phyloP scores from a whole-genome alignment of 78 protist species.

The Ministeria vibrans region DNA sequence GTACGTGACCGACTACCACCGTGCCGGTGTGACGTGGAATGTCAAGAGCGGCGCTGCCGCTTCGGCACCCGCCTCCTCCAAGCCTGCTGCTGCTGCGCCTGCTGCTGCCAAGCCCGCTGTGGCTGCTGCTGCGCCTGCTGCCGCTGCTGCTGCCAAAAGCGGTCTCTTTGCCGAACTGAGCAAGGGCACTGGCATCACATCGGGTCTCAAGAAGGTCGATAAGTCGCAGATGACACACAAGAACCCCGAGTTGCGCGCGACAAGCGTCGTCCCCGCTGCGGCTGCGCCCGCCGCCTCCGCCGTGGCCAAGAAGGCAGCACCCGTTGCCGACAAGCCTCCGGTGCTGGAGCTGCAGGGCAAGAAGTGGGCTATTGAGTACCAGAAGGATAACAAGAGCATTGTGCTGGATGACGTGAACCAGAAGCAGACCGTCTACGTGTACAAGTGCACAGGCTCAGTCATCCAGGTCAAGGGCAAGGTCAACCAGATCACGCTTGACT shows the following conservation, averaged over 20 bases:
- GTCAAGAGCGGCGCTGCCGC: not conserved
- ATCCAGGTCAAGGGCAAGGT: conserved; percentile 76
- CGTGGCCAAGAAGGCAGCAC: conserved; percentile 26
- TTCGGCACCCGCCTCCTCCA: not conserved
- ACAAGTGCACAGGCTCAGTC: conserved; percentile 50
- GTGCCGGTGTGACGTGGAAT: conserved; percentile 46
- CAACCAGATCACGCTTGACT: conserved; percentile 71
- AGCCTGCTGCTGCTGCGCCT: not conserved
- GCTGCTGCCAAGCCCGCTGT: not conserved
- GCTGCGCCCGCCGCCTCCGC: conserved; percentile 17
- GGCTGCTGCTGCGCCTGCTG: conserved; percentile 21
- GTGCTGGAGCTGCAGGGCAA: conserved; percentile 53
- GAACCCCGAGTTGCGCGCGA: conserved; percentile 39
- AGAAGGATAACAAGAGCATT: conserved; percentile 39
- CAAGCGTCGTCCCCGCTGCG: conserved; percentile 24
- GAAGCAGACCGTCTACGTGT: conserved; percentile 68
- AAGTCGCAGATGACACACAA: conserved; percentile 68
- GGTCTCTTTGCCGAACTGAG: conserved; percentile 53
- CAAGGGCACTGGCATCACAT: conserved; percentile 65
- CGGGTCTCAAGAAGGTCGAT: conserved; percentile 73
- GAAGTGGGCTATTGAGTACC: conserved; percentile 78
- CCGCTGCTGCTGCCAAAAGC: conserved; percentile 36
- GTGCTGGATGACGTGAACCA: conserved; percentile 24
- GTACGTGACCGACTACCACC: conserved; percentile 48
- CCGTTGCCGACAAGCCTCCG: conserved; percentile 26